Base-by-base conservation (phyloP, 176 grass and related monocot species). In the Bromus sterilis region DNA sequence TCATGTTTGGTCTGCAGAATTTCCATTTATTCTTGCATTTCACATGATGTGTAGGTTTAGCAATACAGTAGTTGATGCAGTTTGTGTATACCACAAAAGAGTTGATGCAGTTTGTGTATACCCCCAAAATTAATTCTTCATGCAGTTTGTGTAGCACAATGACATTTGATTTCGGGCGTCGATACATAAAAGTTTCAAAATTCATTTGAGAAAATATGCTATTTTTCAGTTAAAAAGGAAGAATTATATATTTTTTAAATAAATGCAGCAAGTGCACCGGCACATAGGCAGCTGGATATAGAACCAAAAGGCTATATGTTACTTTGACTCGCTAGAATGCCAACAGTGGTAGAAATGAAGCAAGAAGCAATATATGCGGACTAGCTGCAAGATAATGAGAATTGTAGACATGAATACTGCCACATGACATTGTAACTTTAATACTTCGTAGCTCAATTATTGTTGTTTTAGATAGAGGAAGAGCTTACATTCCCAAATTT, bases 361-460 rank as follows among this genome's bases (percentile, higher is more conserved):
- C 88, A 76, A 97, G 89, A 93, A 93, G 86, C 80, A 97, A 91
- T 79, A 97, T 93, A 61, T 97, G 89, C 62, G 94, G 91, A 87
- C 91, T 91, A 83, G 94, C 94, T 97, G 84, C 83, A 89, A 82
- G 70, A 66, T 80, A 89, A 55, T 80, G 15, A 93, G 34, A 84
- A 71, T 75, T 35, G n/a, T n/a, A n/a, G n/a, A n/a, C n/a, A n/a
- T n/a, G n/a, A n/a, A n/a, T n/a, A n/a, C n/a, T n/a, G n/a, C n/a
- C n/a, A n/a, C n/a, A n/a, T n/a, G n/a, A n/a, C n/a, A 10, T 65
- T 65, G 31, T 34, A 65, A 65, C 30, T 65, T 49, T 16, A 20
- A 49, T 49, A 49, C 43, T 49, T 65, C 0, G 10, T 34, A 65
- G 31, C 30, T 34, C 29, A 32, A 7, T 32, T 63, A 16, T 63